phyloP scores from a whole-genome alignment of 2,329 filamentous ascomycete genomes.

The Didymella lethalis region DNA sequence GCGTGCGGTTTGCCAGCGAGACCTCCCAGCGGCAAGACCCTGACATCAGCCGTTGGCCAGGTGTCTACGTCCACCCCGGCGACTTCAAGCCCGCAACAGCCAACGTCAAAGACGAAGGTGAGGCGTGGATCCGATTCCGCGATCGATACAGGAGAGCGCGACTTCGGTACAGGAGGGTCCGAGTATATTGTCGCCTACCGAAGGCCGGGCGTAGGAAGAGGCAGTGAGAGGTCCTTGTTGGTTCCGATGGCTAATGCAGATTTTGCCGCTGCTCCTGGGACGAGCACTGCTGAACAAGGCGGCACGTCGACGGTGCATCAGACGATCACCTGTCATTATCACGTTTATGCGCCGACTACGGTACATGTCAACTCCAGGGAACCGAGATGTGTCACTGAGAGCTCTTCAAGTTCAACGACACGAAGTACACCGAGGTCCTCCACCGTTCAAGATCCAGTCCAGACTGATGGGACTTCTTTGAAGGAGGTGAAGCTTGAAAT shows the following conservation, averaged over 20 bases:
- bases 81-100: conserved; percentile 28
- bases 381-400: conserved; percentile 11
- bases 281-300: conserved; percentile 12
- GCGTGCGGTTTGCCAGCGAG: conserved; percentile 17
- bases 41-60: conserved; percentile 34
- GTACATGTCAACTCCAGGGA: conserved; percentile 7
- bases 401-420: conserved; percentile 5
- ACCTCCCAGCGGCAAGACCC: conserved; percentile 8
- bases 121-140: conserved; percentile 35
- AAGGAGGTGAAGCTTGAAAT: conserved; percentile 4
- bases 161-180: conserved; percentile 22
- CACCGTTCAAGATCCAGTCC: neutral
- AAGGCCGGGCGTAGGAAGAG: conserved; percentile 11
- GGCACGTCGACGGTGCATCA: conserved; percentile 11
- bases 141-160: conserved; percentile 22
- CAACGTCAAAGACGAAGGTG: conserved; percentile 19
- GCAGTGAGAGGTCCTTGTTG: conserved; percentile 4
- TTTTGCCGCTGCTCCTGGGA: conserved; percentile 13
- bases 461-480: neutral
- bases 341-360: conserved; percentile 25
- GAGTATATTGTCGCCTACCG: conserved; percentile 7
- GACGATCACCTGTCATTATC: conserved; percentile 22
- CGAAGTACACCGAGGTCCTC: neutral
- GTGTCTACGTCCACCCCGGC: conserved; percentile 37
- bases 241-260: conserved; percentile 18